Evolutionary conservation across 192 early-diverging fungal genomes (phyloP).

Genomic region (Globomyces pollinis-pini): DNA sequence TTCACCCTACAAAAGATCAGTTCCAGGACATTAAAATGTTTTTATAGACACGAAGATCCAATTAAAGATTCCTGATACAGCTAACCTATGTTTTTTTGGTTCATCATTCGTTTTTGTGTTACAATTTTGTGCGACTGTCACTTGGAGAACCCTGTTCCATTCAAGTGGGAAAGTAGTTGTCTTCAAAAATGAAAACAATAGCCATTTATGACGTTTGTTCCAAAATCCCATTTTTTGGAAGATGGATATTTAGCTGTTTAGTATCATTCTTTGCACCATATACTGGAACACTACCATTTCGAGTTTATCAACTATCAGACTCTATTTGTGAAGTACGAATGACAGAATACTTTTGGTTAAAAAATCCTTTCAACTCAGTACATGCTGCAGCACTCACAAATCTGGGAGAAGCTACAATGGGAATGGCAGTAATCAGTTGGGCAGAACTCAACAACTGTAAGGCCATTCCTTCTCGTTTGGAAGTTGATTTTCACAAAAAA

Average conservation of each 20-base stretch:
- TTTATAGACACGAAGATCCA: no score
- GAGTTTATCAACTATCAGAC: not conserved
- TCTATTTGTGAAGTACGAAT: not conserved
- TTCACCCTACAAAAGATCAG: no score
- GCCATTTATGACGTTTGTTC: slow-evolving; percentile 1
- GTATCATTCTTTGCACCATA: slow-evolving; percentile 2
- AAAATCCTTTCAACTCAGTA: slow-evolving; percentile 15
- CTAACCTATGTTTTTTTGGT: no score
- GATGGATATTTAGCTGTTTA: not conserved
- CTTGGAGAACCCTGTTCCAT: no score
- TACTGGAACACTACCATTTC: slow-evolving; percentile 1
- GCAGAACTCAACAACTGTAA: not conserved
- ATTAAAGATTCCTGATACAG: no score
- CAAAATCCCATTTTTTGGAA: slow-evolving; percentile 5
- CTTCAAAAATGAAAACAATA: no score
- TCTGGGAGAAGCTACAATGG: slow-evolving; percentile 13
- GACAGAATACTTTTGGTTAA: not conserved
- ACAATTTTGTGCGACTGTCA: no score
- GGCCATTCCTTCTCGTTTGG: not conserved
- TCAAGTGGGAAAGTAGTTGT: no score
- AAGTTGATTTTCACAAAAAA: slow-evolving; percentile 7
- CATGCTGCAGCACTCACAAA: slow-evolving; percentile 19
- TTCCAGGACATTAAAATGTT: no score
- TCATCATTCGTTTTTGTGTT: no score
- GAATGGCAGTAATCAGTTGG: slow-evolving; percentile 11